These are phyloP conservation scores for Viola odorata DNA, from an alignment of 345 rosid genomes.

Conservation along the genomic window DNA sequence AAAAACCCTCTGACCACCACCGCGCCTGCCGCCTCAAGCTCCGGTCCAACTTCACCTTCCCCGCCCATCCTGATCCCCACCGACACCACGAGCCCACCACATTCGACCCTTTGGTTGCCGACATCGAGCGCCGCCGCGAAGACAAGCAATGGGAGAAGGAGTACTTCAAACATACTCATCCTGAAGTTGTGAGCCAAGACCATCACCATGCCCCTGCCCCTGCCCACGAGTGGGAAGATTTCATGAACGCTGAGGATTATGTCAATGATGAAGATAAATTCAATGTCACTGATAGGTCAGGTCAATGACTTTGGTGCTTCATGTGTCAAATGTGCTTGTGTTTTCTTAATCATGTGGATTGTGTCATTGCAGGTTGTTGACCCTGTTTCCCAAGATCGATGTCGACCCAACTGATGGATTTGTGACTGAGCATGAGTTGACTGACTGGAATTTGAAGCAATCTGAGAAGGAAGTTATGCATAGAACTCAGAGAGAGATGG, in stretches of 20 bases:
- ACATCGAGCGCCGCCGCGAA: constrained; percentile 68
- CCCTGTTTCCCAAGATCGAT: constrained; percentile 89
- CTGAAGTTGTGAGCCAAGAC: constrained; percentile 26
- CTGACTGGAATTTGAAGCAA: constrained; percentile 76
- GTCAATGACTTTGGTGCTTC: not conserved
- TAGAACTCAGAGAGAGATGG: constrained; percentile 81
- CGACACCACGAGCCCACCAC: constrained; percentile 46
- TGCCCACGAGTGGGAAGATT: constrained; percentile 83
- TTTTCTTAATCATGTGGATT: constrained; percentile 5
- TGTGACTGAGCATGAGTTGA: constrained; percentile 71
- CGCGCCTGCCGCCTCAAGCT: constrained; percentile 29
- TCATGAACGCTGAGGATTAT: constrained; percentile 88
- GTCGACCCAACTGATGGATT: constrained; percentile 70
- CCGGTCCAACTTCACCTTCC: constrained; percentile 27
- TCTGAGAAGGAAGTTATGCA: constrained; percentile 67
- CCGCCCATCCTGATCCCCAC: constrained; percentile 6
- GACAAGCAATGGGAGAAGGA: constrained; percentile 84
- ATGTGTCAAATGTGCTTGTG: not conserved
- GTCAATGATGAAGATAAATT: constrained; percentile 80
- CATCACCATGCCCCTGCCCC: constrained; percentile 36
- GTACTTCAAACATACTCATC: constrained; percentile 58
- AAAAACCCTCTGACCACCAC: constrained; percentile 5
- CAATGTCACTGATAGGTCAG: constrained; percentile 70
- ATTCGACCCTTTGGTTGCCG: constrained; percentile 72
- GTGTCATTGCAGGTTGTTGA: constrained; percentile 43